These are phyloP conservation scores for Dorcoceras hygrometricum DNA, from an alignment of 257 asterid species.

Conservation along the genomic window DNA sequence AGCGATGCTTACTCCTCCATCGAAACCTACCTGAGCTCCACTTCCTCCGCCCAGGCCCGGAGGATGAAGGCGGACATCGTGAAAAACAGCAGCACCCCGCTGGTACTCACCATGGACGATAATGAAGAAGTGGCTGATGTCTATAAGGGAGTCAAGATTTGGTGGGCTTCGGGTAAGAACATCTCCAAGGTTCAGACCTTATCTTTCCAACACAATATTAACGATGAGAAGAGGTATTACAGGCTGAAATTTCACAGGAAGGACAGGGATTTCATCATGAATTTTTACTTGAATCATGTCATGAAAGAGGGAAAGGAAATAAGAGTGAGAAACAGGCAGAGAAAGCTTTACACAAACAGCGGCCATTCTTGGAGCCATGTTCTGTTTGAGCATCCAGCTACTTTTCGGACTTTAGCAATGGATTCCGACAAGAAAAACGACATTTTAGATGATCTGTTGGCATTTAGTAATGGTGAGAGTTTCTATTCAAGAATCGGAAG, in stretches of 20 bases:
- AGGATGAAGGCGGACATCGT: constrained; percentile 32
- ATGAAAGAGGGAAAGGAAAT: constrained; percentile 28
- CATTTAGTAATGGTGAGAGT: constrained; percentile 22
- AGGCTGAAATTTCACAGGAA: constrained; percentile 25
- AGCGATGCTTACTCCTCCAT: constrained; percentile 36
- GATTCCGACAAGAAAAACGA: constrained; percentile 28
- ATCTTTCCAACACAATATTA: constrained; percentile 20
- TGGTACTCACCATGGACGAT: constrained; percentile 38
- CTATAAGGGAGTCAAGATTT: constrained; percentile 24
- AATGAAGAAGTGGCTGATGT: constrained; percentile 33
- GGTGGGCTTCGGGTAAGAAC: constrained; percentile 37
- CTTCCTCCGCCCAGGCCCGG: constrained; percentile 33
- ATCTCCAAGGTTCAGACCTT: constrained; percentile 29
- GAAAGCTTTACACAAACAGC: constrained; percentile 36
- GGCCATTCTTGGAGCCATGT: constrained; percentile 33
- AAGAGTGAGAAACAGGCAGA: constrained; percentile 23
- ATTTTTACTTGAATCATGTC: constrained; percentile 23
- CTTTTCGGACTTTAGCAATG: constrained; percentile 32
- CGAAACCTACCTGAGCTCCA: constrained; percentile 36
- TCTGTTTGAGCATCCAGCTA: constrained; percentile 36
- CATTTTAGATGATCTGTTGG: constrained; percentile 23
- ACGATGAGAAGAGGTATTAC: constrained; percentile 34
- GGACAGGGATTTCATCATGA: constrained; percentile 19
- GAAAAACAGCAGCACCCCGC: constrained; percentile 21
- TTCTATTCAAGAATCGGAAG: constrained; percentile 30